Evolutionary conservation across 2,329 filamentous ascomycete species (phyloP).

Genomic region (Ascochyta pisi): DNA sequence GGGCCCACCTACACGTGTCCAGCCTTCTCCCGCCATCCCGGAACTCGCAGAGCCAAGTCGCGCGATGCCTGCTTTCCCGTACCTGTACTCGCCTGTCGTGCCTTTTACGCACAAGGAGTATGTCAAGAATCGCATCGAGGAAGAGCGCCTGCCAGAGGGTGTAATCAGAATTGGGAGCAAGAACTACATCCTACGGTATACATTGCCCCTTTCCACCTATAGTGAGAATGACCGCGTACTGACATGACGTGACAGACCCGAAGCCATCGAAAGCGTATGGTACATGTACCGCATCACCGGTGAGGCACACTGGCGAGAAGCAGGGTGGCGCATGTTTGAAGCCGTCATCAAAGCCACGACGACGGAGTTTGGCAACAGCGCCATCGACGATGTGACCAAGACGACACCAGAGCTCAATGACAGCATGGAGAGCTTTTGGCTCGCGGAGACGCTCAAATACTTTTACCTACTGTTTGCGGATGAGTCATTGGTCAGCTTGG

Average conservation of each 20-base stretch:
- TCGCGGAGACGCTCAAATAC: constrained; percentile 72
- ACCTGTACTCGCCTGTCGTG: constrained; percentile 38
- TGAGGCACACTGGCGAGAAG: constrained; percentile 68
- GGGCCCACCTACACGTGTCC: constrained; percentile 33
- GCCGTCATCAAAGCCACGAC: constrained; percentile 67
- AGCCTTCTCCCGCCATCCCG: constrained; percentile 18
- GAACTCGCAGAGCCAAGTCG: constrained; percentile 24
- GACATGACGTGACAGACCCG: constrained; percentile 56
- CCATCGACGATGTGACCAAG: constrained; percentile 70
- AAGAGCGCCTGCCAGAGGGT: constrained; percentile 60
- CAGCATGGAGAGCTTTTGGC: constrained; percentile 79
- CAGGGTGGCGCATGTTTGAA: constrained; percentile 77
- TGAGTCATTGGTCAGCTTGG: constrained; percentile 64
- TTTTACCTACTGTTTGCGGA: constrained; percentile 70
- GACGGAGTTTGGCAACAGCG: constrained; percentile 68
- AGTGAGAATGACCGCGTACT: neutral
- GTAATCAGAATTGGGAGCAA: constrained; percentile 63
- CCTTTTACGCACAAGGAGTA: constrained; percentile 46
- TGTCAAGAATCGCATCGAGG: constrained; percentile 46
- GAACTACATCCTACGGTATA: constrained; percentile 67
- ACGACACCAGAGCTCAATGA: constrained; percentile 57
- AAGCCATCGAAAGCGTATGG: constrained; percentile 83
- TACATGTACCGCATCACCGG: constrained; percentile 78
- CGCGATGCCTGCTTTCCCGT: constrained; percentile 37
- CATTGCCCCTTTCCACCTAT: neutral